Evolutionary conservation across 179 eudicot genomes (phyloP).

Genomic region (Beta macrorhiza): DNA sequence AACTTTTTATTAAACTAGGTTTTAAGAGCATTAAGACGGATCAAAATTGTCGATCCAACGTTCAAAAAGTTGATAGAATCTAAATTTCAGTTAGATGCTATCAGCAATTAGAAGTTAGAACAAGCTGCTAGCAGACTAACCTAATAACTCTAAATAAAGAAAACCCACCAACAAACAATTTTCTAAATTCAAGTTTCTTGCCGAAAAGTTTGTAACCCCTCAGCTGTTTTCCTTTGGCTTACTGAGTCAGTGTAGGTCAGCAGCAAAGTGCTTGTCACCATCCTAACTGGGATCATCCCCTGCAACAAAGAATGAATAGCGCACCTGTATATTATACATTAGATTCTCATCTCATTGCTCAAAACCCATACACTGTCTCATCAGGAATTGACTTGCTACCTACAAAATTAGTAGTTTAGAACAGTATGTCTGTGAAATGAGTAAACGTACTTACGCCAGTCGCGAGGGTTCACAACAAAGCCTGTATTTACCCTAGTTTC

Average conservation of each 20-base stretch:
- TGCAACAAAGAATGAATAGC: constrained; percentile 16
- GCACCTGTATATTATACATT: constrained; percentile 11
- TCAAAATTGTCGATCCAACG: neutral
- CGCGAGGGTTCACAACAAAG: neutral
- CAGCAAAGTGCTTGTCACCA: constrained; percentile 17
- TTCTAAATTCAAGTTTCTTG: constrained; percentile 9
- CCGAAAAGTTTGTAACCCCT: constrained; percentile 1
- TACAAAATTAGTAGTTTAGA: neutral
- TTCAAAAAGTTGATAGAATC: neutral
- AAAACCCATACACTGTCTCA: constrained; percentile 3
- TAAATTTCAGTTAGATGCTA: neutral
- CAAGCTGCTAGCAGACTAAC: neutral
- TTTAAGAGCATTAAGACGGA: neutral
- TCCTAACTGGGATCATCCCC: constrained; percentile 14
- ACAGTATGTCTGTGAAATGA: neutral
- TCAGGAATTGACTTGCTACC: constrained; percentile 12
- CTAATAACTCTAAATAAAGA: constrained; percentile 3
- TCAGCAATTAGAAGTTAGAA: constrained; percentile 1
- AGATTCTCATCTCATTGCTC: constrained; percentile 7
- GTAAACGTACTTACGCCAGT: neutral
- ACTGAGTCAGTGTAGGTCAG: neutral
- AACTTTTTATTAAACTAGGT: neutral
- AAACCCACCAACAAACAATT: neutral
- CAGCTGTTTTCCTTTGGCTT: constrained; percentile 19
- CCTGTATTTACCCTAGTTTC: neutral